Evolutionary conservation across 83 land plant species (phyloP), one percentile per base, ranked within the genome.

Genomic region (Picea abies): DNA sequence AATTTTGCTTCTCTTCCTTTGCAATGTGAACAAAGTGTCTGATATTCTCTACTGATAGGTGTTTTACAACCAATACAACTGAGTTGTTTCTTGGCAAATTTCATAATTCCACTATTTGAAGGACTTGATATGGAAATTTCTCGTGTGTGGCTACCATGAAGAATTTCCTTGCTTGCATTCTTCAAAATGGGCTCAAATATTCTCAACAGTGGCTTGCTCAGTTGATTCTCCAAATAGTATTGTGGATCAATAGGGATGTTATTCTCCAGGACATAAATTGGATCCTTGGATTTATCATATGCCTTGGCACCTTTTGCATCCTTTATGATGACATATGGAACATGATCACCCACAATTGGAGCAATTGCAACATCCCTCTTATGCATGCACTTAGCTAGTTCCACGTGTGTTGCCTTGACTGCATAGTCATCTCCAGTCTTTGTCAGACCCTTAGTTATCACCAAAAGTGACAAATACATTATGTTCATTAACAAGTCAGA

Each of bases 301-400:
- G 97, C 99, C 99, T 97, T 97, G 41, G 99, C 97, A 85, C 96
- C 97, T 86, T 96, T 97, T 60, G 98, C 94, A 66, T 97, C 99
- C 90, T 97, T 96, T 75, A 97, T 87, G 70, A 96, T 96, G 39
- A 97, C 99, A 79, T 97, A 97, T 19, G 99, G 99, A 67, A 97
- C 99, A 75, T 98, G 94, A 83, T 97, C 99, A 83, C 99, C 99
- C 61, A 97, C 99, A 88, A 87, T 91, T 37, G 99, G 99, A 81
- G 99, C 99, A 82, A 97, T 97, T 63, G 97, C 99, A 87, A 97
- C 93, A 94, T 97, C 99, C 68, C 98, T 84, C 94, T 97, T 97
- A 5, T 97, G 94, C 99, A 97, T 97, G 20, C 99, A 91, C 80
- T 97, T 98, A 70, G 99, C 99, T 84, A 97, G 94, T 83, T 97